Conservation (phyloP, 371 early-diverging fungal genomes). For the Basidiobolus meristosporus region DNA sequence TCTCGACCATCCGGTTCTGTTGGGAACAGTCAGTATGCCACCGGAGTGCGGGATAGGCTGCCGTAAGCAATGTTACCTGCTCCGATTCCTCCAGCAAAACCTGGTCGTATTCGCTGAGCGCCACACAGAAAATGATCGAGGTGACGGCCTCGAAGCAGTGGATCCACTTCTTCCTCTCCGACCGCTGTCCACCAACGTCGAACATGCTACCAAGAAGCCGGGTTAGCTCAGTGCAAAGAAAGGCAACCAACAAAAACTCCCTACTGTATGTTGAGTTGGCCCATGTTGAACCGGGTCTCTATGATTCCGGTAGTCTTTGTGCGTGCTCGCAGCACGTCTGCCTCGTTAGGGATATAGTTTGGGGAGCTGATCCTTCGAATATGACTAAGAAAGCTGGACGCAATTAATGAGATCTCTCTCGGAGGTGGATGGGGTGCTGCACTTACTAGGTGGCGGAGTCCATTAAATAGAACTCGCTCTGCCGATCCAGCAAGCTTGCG, state of each 20-base stretch:
- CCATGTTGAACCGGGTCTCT: constrained; percentile 48
- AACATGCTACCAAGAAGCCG: constrained; percentile 43
- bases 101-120: constrained; percentile 57
- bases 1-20: constrained; percentile 63
- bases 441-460: constrained; percentile 66
- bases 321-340: constrained; percentile 62
- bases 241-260: neutral
- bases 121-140: constrained; percentile 53
- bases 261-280: constrained; percentile 40
- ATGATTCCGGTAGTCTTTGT: constrained; percentile 69
- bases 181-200: constrained; percentile 64
- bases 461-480: constrained; percentile 58
- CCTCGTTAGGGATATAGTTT: constrained; percentile 33
- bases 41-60: neutral
- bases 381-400: constrained; percentile 25
- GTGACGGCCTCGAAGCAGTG: constrained; percentile 80
- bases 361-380: constrained; percentile 25
- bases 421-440: too few relatives aligned
- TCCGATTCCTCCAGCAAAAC: constrained; percentile 48
- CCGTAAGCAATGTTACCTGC: constrained; percentile 15
- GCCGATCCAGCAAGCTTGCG: constrained; percentile 24
- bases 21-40: neutral
- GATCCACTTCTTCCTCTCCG: constrained; percentile 57
- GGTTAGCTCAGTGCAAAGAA: neutral
- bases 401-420: neutral